Percentiles rank a stretch among this genome's conserved stretches.
phyloP scores from a whole-genome alignment of 169 alveolate genomes.

The Babesia gibsoni region DNA sequence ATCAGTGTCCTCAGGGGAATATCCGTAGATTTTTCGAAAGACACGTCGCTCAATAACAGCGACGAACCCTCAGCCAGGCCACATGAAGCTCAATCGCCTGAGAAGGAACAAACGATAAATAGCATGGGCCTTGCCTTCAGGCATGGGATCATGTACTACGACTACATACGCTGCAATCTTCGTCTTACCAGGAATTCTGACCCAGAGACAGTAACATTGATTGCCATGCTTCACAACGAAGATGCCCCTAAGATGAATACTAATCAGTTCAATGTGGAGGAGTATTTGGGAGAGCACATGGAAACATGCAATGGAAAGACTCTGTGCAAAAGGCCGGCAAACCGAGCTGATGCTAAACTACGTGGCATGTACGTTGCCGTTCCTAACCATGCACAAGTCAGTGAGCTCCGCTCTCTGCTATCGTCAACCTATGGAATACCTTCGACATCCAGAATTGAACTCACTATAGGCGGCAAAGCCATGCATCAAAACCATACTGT shows the following conservation, averaged over 20 bases:
- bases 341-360: background rate
- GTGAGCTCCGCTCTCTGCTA: conserved; percentile 8
- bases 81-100: background rate
- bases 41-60: background rate
- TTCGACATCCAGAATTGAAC: background rate
- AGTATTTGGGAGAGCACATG: background rate
- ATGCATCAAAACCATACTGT: conserved; percentile 40
- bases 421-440: background rate
- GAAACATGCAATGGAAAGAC: background rate
- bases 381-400: background rate
- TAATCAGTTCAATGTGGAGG: background rate
- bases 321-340: background rate
- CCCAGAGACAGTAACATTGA: conserved; percentile 6
- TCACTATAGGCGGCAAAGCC: background rate
- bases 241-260: background rate
- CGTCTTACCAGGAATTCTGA: background rate
- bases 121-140: background rate
- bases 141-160: background rate
- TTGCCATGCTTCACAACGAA: conserved; percentile 31
- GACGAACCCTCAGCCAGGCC: background rate
- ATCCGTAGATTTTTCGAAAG: background rate
- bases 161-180: background rate
- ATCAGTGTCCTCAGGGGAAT: background rate
- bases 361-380: conserved; percentile 50
- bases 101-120: too few relatives aligned